Base-by-base conservation (phyloP, 2,329 filamentous ascomycete genomes). In the Pseudonectria foliicola region DNA sequence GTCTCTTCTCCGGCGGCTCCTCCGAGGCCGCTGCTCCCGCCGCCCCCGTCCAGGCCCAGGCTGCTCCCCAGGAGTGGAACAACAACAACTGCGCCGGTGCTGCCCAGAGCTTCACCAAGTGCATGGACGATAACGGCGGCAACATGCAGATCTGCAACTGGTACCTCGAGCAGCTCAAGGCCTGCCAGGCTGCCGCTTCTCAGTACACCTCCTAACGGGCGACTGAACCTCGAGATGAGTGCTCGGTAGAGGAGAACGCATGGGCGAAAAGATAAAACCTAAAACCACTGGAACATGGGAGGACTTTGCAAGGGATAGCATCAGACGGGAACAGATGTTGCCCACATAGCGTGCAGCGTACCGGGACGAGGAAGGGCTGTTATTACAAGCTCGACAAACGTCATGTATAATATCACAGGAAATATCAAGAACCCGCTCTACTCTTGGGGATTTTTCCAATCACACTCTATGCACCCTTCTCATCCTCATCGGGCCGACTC, bases 161-260 rank as follows among this genome's bases (percentile, higher is more conserved):
- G 89, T 98, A 98, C 64, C 70, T 98, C 54, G 92, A 98, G 63
- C 90, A 98, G 76, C 73, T 98, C 64, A 90, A 89, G 74, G 83
- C 85, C 37, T 90, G 85, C 73, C 85, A 90, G 71, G 68, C 76
- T 46, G 84, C 85, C 51, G 81, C 85, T 36, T 77, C 71, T 63
- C 77, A 70, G 52, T 85, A 86, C 67, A 30, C 28, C 14, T 21
- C 18, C 18, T 86, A 78, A 48, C n/a, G n/a, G 24, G 5, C 11
- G 59, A 29, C 21, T 42, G 36, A 37, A 42, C 16, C 27, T 23
- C 2, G 25, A 27, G 46, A 42, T 37, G n/a, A 25, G 31, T 14
- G 26, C 27, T 29, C 29, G 26, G 40, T 29, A 25, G 31, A 33
- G 29, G 25, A n/a, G 13, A 33, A n/a, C n/a, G n/a, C 21, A 16